These are phyloP conservation scores for Lichtheimia corymbifera DNA, from an alignment of 371 early-diverging fungal genomes.

Conservation along the genomic window DNA sequence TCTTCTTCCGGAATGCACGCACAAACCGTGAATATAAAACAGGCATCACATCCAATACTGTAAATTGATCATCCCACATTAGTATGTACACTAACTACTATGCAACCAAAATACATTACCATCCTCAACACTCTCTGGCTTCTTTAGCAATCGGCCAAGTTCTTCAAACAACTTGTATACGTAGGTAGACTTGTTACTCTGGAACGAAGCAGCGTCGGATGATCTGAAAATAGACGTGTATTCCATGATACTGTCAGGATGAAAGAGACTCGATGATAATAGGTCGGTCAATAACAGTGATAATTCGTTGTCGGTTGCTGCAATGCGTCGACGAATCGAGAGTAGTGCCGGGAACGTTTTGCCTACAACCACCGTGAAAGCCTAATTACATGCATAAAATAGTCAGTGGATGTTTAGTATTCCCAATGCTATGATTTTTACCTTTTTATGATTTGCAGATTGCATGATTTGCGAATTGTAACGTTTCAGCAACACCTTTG, in stretches of 20 bases:
- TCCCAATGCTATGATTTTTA: neutral
- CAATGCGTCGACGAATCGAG: conserved; percentile 19
- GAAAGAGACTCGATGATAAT: conserved; percentile 35
- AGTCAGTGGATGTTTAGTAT: too few relatives aligned
- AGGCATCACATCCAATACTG: conserved; percentile 34
- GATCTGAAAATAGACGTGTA: conserved; percentile 39
- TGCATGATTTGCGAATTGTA: conserved; percentile 31
- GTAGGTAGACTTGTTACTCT: conserved; percentile 25
- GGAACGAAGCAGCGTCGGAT: neutral
- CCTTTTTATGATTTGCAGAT: conserved; percentile 45
- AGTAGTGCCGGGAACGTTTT: conserved; percentile 24
- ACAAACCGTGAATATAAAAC: conserved; percentile 33
- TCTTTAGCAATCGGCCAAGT: conserved; percentile 19
- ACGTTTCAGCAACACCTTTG: conserved; percentile 21
- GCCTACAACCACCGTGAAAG: conserved; percentile 32
- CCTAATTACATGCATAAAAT: conserved; percentile 12
- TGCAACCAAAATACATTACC: conserved; percentile 21
- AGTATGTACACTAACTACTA: neutral
- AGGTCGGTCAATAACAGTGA: conserved; percentile 22
- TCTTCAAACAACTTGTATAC: conserved; percentile 45
- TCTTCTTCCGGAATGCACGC: conserved; percentile 31
- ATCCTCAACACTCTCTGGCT: conserved; percentile 21
- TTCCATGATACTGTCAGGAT: conserved; percentile 43
- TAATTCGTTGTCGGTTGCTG: neutral
- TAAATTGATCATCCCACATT: neutral